Evolutionary conservation across 345 rosid genomes (phyloP).

Genomic region (Carallia pectinifolia): DNA sequence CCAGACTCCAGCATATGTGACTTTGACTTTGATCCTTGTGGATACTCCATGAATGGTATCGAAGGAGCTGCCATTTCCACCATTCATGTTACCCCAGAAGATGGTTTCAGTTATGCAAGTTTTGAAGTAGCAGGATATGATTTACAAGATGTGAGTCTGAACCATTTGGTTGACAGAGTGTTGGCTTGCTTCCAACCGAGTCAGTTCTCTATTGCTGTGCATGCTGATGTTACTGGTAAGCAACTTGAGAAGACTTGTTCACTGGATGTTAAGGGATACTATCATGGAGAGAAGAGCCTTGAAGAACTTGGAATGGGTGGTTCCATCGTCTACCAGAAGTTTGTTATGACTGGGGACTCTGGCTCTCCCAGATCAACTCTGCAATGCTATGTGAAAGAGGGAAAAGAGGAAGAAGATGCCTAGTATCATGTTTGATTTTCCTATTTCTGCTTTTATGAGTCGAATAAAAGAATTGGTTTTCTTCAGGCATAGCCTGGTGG

Average conservation of each 20-base stretch:
- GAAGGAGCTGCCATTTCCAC: constrained; percentile 26
- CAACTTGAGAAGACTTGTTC: constrained; percentile 8
- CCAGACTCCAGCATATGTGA: constrained; percentile 28
- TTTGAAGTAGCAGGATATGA: constrained; percentile 29
- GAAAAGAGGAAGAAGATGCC: constrained; percentile 15
- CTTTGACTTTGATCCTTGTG: constrained; percentile 34
- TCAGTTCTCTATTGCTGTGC: constrained; percentile 33
- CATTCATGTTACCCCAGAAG: constrained; percentile 31
- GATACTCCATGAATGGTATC: constrained; percentile 30
- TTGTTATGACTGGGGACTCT: constrained; percentile 8
- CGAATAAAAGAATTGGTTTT: neutral
- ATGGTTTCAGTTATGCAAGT: constrained; percentile 34
- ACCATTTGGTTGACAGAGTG: constrained; percentile 24
- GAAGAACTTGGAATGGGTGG: constrained; percentile 32
- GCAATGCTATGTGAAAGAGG: constrained; percentile 24
- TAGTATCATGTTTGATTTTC: neutral
- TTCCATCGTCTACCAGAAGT: constrained; percentile 26
- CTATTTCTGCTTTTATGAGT: no score
- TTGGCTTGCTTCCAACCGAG: constrained; percentile 32
- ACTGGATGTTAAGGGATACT: constrained; percentile 29
- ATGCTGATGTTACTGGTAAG: constrained; percentile 10
- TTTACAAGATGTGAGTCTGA: constrained; percentile 9
- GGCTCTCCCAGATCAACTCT: constrained; percentile 32
- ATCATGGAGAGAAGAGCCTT: constrained; percentile 21
- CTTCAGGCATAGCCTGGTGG: neutral